Evolutionary conservation across 1,284 basidiomycete species (phyloP).

Genomic region (Moesziomyces parantarcticus): DNA sequence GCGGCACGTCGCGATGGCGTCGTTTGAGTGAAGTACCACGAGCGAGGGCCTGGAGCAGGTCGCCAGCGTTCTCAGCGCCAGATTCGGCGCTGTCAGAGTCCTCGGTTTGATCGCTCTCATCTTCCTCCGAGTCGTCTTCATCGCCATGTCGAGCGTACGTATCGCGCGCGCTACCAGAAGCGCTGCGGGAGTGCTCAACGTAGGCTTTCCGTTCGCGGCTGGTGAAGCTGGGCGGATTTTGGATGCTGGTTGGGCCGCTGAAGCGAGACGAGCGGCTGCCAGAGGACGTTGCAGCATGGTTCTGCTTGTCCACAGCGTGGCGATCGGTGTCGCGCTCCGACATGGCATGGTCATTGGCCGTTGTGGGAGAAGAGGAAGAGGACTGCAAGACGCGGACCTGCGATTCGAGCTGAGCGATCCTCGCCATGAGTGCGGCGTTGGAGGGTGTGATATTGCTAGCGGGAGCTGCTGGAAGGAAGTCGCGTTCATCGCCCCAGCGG

Average conservation of each 20-base stretch:
- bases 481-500: conserved; percentile 57
- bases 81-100: conserved; percentile 28
- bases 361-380: conserved; percentile 18
- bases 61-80: conserved; percentile 30
- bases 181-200: background rate
- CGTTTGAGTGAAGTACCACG: conserved; percentile 24
- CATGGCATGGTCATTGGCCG: conserved; percentile 8
- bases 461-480: conserved; percentile 30
- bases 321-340: conserved; percentile 19
- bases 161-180: background rate
- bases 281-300: conserved; percentile 14
- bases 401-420: conserved; percentile 48
- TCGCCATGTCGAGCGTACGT: conserved; percentile 1
- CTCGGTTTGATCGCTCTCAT: conserved; percentile 37
- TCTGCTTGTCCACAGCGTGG: conserved; percentile 9
- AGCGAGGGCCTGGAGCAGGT: conserved; percentile 30
- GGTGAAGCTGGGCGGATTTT: conserved; percentile 35
- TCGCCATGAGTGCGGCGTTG: conserved; percentile 50
- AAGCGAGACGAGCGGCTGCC: conserved; percentile 31
- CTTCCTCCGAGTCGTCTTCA: conserved; percentile 5
- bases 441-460: conserved; percentile 43
- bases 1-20: background rate
- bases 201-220: conserved; percentile 26
- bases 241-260: conserved; percentile 20
- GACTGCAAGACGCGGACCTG: conserved; percentile 48